Evolutionary conservation across 2,329 filamentous ascomycete genomes (phyloP).

Genomic region (Arthrobotrys conoides): DNA sequence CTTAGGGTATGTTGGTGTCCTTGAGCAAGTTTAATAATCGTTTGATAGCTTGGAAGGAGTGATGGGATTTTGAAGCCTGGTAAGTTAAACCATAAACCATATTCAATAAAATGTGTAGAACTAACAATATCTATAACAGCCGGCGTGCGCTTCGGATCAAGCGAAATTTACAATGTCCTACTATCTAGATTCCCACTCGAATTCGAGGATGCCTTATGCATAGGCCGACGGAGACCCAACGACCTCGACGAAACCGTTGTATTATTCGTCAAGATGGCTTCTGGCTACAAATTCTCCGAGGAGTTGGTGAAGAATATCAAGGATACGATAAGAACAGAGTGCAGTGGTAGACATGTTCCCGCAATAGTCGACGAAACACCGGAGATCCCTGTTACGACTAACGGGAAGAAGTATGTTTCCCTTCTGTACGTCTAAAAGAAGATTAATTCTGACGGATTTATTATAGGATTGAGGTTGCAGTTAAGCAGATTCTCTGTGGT

Average conservation of each 20-base stretch:
- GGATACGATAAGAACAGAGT: constrained; percentile 78
- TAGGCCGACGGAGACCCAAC: constrained; percentile 79
- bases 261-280: constrained; percentile 84
- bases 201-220: constrained; percentile 87
- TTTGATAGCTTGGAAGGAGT: constrained; percentile 70
- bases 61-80: constrained; percentile 92
- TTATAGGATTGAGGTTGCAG: constrained; percentile 87
- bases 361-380: constrained; percentile 84
- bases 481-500: constrained; percentile 95
- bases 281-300: constrained; percentile 72
- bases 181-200: constrained; percentile 83
- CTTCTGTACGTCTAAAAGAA: not conserved
- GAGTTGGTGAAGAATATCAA: constrained; percentile 77
- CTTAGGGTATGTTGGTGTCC: not conserved
- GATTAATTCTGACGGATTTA: not conserved
- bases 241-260: constrained; percentile 90
- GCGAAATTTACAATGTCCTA: constrained; percentile 97
- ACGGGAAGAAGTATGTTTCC: constrained; percentile 87
- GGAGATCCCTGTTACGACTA: constrained; percentile 90
- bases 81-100: not conserved
- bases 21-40: not conserved
- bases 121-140: constrained; percentile 64
- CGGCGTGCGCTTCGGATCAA: constrained; percentile 90
- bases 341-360: constrained; percentile 90
- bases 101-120: not conserved